These are phyloP conservation scores for Solanum etuberosum DNA, from an alignment of 257 asterid genomes.

Conservation along the genomic window DNA sequence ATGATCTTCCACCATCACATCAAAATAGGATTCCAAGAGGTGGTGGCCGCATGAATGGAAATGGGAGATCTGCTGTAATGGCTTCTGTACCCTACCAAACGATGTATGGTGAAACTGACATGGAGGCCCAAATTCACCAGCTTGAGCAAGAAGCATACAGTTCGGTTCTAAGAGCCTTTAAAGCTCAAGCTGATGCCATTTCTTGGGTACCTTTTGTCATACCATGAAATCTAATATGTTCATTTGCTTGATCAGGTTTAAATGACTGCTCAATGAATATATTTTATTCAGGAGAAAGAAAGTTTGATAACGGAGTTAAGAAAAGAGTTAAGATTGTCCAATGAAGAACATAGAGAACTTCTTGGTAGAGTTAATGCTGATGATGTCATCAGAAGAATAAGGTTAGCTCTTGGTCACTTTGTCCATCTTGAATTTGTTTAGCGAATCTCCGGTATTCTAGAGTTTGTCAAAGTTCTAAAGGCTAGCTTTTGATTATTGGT, in stretches of 20 bases:
- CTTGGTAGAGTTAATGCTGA: slow-evolving; percentile 62
- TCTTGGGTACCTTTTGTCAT: slow-evolving; percentile 55
- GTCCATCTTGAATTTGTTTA: neutral
- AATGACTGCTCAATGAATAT: slow-evolving; percentile 24
- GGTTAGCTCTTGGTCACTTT: slow-evolving; percentile 21
- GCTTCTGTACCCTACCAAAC: slow-evolving; percentile 53
- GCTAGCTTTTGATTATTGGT: neutral
- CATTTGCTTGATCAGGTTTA: slow-evolving; percentile 22
- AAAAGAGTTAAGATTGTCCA: slow-evolving; percentile 64
- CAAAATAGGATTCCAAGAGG: slow-evolving; percentile 47
- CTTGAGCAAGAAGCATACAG: slow-evolving; percentile 92
- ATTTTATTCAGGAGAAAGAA: slow-evolving; percentile 61
- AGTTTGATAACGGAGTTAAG: slow-evolving; percentile 67
- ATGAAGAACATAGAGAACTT: slow-evolving; percentile 80
- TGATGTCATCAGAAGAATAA: slow-evolving; percentile 62
- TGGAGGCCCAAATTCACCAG: slow-evolving; percentile 84
- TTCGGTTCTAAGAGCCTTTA: slow-evolving; percentile 74
- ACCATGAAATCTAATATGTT: slow-evolving; percentile 9
- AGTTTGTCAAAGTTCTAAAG: slow-evolving; percentile 1
- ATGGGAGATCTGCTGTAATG: slow-evolving; percentile 49
- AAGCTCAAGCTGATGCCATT: slow-evolving; percentile 90
- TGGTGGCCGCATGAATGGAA: slow-evolving; percentile 43
- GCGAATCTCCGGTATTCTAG: neutral
- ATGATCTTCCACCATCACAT: slow-evolving; percentile 56
- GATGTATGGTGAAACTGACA: slow-evolving; percentile 54